Evolutionary conservation across 805 yeast genomes (phyloP).

Genomic region (Ogataea pignaliae): DNA sequence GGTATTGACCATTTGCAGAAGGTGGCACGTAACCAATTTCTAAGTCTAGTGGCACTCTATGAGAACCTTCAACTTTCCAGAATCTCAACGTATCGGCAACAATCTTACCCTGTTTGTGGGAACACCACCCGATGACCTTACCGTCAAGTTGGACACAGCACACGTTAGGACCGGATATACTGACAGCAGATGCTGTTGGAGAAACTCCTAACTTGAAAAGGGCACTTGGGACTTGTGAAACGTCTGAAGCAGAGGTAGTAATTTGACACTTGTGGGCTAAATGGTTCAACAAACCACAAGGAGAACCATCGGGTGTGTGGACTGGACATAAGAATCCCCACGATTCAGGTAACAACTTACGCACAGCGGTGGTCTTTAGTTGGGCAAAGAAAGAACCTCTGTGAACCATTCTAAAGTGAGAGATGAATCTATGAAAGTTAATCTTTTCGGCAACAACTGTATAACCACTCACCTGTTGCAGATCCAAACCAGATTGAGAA

Average conservation of each 20-base stretch:
- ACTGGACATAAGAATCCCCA: slow-evolving; percentile 99
- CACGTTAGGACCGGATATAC: slow-evolving; percentile 72
- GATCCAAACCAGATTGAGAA: slow-evolving; percentile 93
- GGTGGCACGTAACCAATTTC: slow-evolving; percentile 97
- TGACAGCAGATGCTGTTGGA: slow-evolving; percentile 68
- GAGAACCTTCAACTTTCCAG: slow-evolving; percentile 84
- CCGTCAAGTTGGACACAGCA: slow-evolving; percentile 96
- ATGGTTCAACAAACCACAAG: slow-evolving; percentile 97
- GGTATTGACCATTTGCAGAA: slow-evolving; percentile 93
- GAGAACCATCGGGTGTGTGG: slow-evolving; percentile 99
- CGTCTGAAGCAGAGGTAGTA: slow-evolving; percentile 73
- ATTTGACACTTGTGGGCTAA: slow-evolving; percentile 92
- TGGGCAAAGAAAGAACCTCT: slow-evolving; percentile 99
- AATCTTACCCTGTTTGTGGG: slow-evolving; percentile 80
- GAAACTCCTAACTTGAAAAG: slow-evolving; percentile 74
- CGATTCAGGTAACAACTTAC: slow-evolving; percentile 93
- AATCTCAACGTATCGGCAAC: slow-evolving; percentile 87
- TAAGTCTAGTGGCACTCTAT: slow-evolving; percentile 77
- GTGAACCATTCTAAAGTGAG: slow-evolving; percentile 99
- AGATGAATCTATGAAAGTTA: slow-evolving; percentile 91
- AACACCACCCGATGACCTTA: slow-evolving; percentile 86
- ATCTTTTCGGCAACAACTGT: slow-evolving; percentile 99
- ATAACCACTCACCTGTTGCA: slow-evolving; percentile 96
- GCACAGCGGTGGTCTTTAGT: slow-evolving; percentile 93
- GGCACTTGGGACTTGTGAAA: slow-evolving; percentile 60